Conservation (phyloP, 331 rosid genomes). For the Dryas integrifolia region DNA sequence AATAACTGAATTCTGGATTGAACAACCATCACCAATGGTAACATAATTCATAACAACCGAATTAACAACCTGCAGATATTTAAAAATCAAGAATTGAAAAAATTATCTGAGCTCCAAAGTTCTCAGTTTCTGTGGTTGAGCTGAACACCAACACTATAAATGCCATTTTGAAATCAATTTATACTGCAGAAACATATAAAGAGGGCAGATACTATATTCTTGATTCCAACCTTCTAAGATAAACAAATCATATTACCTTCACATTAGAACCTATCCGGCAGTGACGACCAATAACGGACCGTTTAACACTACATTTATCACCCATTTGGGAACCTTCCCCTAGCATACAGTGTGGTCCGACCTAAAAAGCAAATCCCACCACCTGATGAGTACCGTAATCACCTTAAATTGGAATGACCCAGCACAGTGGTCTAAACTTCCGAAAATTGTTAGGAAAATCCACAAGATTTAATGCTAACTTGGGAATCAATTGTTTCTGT, state of each 20-base stretch:
- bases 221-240: conserved; percentile 15
- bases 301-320: conserved; percentile 94
- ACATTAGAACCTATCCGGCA: conserved; percentile 97
- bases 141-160: not conserved
- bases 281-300: conserved; percentile 98
- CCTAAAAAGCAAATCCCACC: conserved; percentile 45
- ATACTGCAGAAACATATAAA: not conserved
- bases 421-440: conserved; percentile 17
- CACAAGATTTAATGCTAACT: not conserved
- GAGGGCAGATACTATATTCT: not conserved
- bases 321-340: conserved; percentile 99
- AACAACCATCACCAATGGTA: conserved; percentile 81
- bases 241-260: conserved; percentile 53
- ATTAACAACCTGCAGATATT: conserved; percentile 61
- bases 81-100: conserved; percentile 6
- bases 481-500: not conserved
- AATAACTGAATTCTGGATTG: conserved; percentile 87
- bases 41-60: conserved; percentile 92
- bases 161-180: conserved; percentile 1
- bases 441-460: not conserved
- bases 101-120: not conserved
- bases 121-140: not conserved
- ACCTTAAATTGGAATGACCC: conserved; percentile 15
- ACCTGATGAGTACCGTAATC: conserved; percentile 19
- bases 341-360: conserved; percentile 95